A percentile compares a stretch with the other conserved stretches of the same genome.
Conservation (phyloP, 768 basidiomycete genomes). For the Sporobolomyces phaffii region DNA sequence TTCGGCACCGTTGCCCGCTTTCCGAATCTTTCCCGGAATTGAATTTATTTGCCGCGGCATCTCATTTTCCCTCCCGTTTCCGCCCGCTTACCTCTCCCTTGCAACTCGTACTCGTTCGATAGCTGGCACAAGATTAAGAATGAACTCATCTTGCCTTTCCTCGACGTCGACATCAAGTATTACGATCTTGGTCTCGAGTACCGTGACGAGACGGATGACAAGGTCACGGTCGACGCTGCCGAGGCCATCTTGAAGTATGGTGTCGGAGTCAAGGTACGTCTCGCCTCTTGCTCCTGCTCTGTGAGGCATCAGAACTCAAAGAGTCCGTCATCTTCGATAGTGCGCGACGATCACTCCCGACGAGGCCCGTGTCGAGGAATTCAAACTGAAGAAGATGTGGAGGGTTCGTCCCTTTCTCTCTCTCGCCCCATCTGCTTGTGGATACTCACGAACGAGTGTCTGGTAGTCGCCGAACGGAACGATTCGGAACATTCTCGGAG, state of each 20-base stretch:
- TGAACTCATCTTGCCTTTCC: constrained; percentile 89
- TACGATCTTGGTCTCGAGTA: constrained; percentile 57
- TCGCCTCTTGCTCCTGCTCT: too few species aligned
- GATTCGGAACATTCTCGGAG: constrained; percentile 96
- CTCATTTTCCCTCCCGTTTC: not conserved
- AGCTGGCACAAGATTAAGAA: constrained; percentile 42
- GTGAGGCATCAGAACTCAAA: too few species aligned
- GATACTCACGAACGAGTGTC: not conserved
- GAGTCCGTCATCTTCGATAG: too few species aligned
- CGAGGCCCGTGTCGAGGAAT: constrained; percentile 61
- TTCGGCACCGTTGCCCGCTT: not conserved
- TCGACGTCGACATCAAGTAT: constrained; percentile 84
- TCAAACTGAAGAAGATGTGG: constrained; percentile 99
- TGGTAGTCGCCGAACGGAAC: constrained; percentile 44
- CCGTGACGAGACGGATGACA: constrained; percentile 93
- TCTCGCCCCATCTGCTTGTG: too few species aligned
- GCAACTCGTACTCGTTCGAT: not conserved
- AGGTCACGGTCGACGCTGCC: constrained; percentile 86
- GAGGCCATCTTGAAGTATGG: constrained; percentile 89
- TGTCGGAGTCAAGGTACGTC: constrained; percentile 75
- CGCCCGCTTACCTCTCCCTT: not conserved
- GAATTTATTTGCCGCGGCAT: not conserved
- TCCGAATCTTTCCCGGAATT: not conserved
- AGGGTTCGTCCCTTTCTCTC: constrained; percentile 15
- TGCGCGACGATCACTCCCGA: constrained; percentile 99